phyloP scores from a whole-genome alignment of 1,139 yeast genomes.

The Blastobotrys buckinghamii region DNA sequence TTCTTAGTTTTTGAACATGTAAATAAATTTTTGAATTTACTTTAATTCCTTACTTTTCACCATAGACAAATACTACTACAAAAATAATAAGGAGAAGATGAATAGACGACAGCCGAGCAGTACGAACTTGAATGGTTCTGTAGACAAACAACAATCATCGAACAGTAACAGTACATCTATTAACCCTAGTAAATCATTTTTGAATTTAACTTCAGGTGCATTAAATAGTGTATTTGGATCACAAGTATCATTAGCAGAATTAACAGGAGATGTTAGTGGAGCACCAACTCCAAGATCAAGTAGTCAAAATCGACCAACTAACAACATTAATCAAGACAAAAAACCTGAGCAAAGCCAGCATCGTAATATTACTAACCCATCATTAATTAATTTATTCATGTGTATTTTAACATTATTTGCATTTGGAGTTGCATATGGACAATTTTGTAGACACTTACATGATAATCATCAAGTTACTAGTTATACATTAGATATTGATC shows the following conservation, averaged over 20 bases:
- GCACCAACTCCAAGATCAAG: not conserved
- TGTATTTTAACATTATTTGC: conserved; percentile 26
- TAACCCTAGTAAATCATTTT: conserved; percentile 17
- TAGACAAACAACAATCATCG: not conserved
- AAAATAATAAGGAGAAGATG: not conserved
- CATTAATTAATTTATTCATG: conserved; percentile 17
- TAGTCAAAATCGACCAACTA: not conserved
- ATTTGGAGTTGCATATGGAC: conserved; percentile 33
- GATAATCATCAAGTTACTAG: conserved; percentile 32
- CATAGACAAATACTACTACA: too few species aligned
- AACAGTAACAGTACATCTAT: not conserved
- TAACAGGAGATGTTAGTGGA: conserved; percentile 31
- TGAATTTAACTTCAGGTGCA: conserved; percentile 29
- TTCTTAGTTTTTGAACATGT: not conserved
- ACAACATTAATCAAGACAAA: not conserved
- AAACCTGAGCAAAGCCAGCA: too few species aligned
- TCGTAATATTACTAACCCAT: conserved; percentile 13
- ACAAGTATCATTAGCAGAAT: conserved; percentile 34
- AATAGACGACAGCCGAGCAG: not conserved
- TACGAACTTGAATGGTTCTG: not conserved
- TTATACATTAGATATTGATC: conserved; percentile 27
- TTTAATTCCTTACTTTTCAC: too few species aligned
- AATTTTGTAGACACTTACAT: conserved; percentile 31
- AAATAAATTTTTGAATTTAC: too few species aligned
- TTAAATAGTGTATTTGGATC: conserved; percentile 36